Base-by-base conservation (phyloP, 306 rosid genomes). In the Cyamopsis tetragonoloba region DNA sequence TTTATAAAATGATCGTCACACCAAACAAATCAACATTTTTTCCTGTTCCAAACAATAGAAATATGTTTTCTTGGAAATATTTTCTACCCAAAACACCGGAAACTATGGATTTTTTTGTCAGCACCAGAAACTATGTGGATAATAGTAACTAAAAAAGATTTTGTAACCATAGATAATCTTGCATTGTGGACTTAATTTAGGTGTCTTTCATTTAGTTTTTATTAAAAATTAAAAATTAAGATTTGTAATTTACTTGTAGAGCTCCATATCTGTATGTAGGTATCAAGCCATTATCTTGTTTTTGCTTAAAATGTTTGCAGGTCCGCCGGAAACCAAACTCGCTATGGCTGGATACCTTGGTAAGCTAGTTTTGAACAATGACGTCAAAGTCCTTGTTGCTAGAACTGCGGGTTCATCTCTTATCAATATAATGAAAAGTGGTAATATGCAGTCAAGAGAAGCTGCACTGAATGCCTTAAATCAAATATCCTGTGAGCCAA, bases 391-490 rank as follows among this genome's bases (percentile, higher is more conserved):
- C 72, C 2, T 63, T 53, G 99, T 95, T 66, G 97, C 97, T 68
- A 79, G 68, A 54, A 80, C 92, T 5, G 97, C 82, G 58, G 99
- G 99, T 66, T 72, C 92, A 60, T 88, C 99, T 75, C 77, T 95
- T 79, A 90, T 95, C 71, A 77, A 72, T 64, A 67, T 95, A 72
- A 86, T 90, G 95, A 88, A 61, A 77, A 85, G 85, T 72, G 92
- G 99, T 20, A 79, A 80, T 72, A 79, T 84, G 86, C 85, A 82
- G 71, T 85, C 91, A 32, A 85, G 97, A 81, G 99, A 95, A 85
- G 96, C 91, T 57, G 88, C 99, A 69, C 77, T 95, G 72, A 95
- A 85, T 82, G 99, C 99, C 70, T 80, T 95, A 77, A 95, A 85
- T 82, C 96, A 88, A 83, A 90, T 95, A 66, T 88, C 96, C 10